Evolutionary conservation across 345 rosid genomes (phyloP).

Genomic region (Murraya koenigii): DNA sequence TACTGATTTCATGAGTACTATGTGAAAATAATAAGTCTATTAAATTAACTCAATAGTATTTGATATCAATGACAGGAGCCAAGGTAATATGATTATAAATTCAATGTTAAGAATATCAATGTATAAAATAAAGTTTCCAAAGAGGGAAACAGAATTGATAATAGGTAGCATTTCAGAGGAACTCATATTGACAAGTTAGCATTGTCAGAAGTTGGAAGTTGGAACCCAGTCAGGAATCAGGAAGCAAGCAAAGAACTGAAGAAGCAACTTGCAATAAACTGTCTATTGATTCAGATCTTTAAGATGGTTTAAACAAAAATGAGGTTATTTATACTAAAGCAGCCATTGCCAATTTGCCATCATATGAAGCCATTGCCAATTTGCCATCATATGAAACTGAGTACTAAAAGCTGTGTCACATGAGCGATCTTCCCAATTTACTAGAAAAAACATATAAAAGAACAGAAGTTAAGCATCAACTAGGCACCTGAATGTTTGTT

Average conservation of each 20-base stretch:
- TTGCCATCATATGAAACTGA: too few relatives aligned
- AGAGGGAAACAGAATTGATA: background rate
- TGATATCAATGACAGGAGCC: background rate
- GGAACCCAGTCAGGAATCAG: too few relatives aligned
- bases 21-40: background rate
- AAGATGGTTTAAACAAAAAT: background rate
- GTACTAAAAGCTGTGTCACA: background rate
- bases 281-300: background rate
- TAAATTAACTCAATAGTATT: background rate
- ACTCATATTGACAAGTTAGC: background rate
- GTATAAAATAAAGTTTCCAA: background rate
- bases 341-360: background rate
- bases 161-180: background rate
- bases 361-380: too few relatives aligned
- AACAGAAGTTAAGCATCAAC: background rate
- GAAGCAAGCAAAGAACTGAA: too few relatives aligned
- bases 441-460: background rate
- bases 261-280: background rate
- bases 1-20: background rate
- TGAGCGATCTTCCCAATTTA: background rate
- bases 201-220: background rate
- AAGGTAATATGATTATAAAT: background rate
- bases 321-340: background rate
- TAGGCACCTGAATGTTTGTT: constrained; percentile 79
- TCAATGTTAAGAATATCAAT: background rate